These are phyloP conservation scores for Ballota nigra DNA, from an alignment of 257 asterid species.

Conservation along the genomic window DNA sequence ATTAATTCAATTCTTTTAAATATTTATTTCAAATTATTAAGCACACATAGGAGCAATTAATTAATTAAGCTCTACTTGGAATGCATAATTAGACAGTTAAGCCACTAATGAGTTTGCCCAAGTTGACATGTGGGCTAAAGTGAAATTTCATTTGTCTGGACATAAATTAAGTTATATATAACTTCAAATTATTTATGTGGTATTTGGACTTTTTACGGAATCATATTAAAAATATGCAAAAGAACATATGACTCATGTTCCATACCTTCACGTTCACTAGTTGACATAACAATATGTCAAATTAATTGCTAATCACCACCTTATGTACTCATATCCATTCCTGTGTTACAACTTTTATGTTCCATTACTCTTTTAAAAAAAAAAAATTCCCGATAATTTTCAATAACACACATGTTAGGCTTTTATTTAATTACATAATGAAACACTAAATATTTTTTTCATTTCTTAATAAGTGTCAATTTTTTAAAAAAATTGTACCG, in stretches of 20 bases:
- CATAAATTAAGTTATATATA: neutral
- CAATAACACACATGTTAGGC: no score
- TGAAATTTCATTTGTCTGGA: neutral
- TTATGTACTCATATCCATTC: no score
- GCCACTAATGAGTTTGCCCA: slow-evolving; percentile 20
- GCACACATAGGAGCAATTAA: neutral
- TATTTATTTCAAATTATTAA: neutral
- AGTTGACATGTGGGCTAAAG: slow-evolving; percentile 29
- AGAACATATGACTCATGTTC: neutral
- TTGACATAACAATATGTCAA: neutral
- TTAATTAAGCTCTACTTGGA: slow-evolving; percentile 8
- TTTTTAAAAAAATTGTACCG: no score
- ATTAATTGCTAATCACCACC: neutral
- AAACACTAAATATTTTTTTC: no score
- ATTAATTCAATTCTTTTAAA: neutral
- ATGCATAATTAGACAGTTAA: slow-evolving; percentile 28
- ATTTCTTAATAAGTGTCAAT: neutral
- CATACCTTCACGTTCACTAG: neutral
- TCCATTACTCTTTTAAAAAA: no score
- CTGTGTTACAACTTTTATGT: no score
- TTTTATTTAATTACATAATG: no score
- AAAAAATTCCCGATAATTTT: no score
- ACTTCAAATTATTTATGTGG: neutral
- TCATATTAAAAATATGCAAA: neutral
- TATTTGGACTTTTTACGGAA: neutral